Evolutionary conservation across 192 early-diverging fungal species (phyloP).

Genomic region (Coemansia sp.): DNA sequence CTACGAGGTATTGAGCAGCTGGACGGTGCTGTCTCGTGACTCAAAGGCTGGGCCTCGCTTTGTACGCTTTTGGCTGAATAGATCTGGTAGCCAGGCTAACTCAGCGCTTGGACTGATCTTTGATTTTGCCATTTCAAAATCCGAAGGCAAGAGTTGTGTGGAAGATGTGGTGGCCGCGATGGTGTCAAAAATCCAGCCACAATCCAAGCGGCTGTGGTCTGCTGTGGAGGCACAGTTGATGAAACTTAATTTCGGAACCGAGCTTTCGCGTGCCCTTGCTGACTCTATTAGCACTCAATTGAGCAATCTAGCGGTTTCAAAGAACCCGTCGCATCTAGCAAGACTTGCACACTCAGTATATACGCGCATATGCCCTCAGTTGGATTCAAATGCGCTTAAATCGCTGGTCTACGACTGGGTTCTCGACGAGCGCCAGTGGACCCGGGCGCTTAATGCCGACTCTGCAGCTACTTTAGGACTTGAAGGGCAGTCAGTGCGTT

Average conservation of each 20-base stretch:
- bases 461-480: slow-evolving; percentile 1
- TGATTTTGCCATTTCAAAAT: slow-evolving; percentile 18
- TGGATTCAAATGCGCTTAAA: slow-evolving; percentile 7
- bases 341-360: slow-evolving; percentile 28
- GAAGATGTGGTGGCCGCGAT: background rate
- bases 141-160: background rate
- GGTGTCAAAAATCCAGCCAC: slow-evolving; percentile 10
- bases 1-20: slow-evolving; percentile 25
- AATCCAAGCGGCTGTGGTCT: slow-evolving; percentile 28
- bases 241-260: slow-evolving; percentile 11
- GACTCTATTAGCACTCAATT: slow-evolving; percentile 20
- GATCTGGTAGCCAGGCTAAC: slow-evolving; percentile 12
- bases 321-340: slow-evolving; percentile 30
- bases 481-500: background rate
- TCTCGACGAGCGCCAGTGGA: slow-evolving; percentile 15
- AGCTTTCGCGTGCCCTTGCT: slow-evolving; percentile 30
- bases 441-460: slow-evolving; percentile 7
- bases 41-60: slow-evolving; percentile 23
- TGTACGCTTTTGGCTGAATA: slow-evolving; percentile 31
- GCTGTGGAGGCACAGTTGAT: slow-evolving; percentile 32
- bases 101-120: slow-evolving; percentile 37
- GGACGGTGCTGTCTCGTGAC: slow-evolving; percentile 31
- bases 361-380: slow-evolving; percentile 25
- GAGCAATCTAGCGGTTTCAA: slow-evolving; percentile 9
- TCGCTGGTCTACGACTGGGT: slow-evolving; percentile 26